These are phyloP conservation scores for Trichoderma sp. DNA, from an alignment of 2,329 filamentous ascomycete genomes.

Conservation along the genomic window DNA sequence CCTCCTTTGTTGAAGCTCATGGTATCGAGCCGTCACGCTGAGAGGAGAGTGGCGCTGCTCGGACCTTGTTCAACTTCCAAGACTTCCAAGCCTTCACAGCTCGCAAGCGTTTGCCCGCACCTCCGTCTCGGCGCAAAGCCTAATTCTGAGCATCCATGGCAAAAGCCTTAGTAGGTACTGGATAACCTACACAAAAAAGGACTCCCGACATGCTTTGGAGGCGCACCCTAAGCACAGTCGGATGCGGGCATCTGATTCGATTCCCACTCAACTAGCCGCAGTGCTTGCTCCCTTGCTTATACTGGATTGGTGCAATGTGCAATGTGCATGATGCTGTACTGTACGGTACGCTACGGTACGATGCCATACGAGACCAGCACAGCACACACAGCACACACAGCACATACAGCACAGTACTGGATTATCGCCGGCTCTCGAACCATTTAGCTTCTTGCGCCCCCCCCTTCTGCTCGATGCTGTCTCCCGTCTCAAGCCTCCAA, in stretches of 20 bases:
- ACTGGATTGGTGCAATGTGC: neutral
- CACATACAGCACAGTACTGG: too few relatives aligned
- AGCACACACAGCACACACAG: too few relatives aligned
- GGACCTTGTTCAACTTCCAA: neutral
- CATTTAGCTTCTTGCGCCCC: neutral
- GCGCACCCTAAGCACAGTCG: neutral
- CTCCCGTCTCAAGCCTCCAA: too few relatives aligned
- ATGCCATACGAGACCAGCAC: too few relatives aligned
- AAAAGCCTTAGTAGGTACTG: too few relatives aligned
- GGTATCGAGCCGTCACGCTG: neutral
- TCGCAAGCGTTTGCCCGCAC: neutral
- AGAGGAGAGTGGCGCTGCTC: neutral
- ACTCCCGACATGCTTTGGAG: neutral
- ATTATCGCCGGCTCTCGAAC: neutral
- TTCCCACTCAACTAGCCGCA: neutral
- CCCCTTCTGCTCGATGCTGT: neutral
- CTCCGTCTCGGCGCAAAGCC: neutral
- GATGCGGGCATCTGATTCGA: neutral
- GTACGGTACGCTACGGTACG: too few relatives aligned
- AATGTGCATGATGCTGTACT: neutral
- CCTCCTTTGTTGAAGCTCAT: neutral
- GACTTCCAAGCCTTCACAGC: neutral
- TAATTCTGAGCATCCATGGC: neutral
- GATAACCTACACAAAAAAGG: neutral
- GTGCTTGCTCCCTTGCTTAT: neutral